Evolutionary conservation across 192 early-diverging fungal genomes (phyloP), one percentile per base, ranked within the genome.

Genomic region (Linnemannia elongata): DNA sequence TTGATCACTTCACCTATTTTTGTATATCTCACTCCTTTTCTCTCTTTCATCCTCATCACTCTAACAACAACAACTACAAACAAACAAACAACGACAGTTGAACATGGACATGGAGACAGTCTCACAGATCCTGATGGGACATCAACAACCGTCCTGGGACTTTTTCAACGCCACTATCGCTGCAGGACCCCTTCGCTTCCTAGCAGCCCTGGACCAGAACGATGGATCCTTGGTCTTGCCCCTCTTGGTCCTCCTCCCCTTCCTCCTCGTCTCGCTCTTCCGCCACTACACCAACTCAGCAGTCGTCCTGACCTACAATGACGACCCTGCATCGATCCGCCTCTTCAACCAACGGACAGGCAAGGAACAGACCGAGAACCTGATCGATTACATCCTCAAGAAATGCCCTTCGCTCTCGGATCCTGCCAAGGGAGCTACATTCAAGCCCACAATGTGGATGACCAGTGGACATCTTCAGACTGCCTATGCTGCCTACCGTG

Each of bases 391-490:
- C 68, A 74, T 87, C 49, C 74, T 45, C 39, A 38, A 57, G 33
- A 87, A 77, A 20, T 87, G 85, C 55, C 85, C 85, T n/a, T 80
- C 85, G 15, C 85, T 87, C 66, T 75, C 60, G 24, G 85, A 87
- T 55, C 79, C 73, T 20, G 20, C 68, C 0, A 44, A 35, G 8
- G 57, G 72, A n/a, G 82, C 85, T 1, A 41, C 78, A 39, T 87
- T 78, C 72, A 81, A 73, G 55, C 96, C 97, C 5, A 95, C 96
- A 13, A 80, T 85, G 30, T 95, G 92, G 82, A 91, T 99, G 54
- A 90, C 89, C 60, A 94, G 91, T 52, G 95, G 96, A 17, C 95
- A 98, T 87, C 55, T 96, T 45, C 97, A 97, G 83, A 97, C 97
- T n/a, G 88, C 92, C 42, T 93, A 90, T 74, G 93, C 94, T 54